A percentile compares a stretch with the other conserved stretches of the same genome.
phyloP scores from a whole-genome alignment of 805 yeast genomes.

The Scheffersomyces lignosus region DNA sequence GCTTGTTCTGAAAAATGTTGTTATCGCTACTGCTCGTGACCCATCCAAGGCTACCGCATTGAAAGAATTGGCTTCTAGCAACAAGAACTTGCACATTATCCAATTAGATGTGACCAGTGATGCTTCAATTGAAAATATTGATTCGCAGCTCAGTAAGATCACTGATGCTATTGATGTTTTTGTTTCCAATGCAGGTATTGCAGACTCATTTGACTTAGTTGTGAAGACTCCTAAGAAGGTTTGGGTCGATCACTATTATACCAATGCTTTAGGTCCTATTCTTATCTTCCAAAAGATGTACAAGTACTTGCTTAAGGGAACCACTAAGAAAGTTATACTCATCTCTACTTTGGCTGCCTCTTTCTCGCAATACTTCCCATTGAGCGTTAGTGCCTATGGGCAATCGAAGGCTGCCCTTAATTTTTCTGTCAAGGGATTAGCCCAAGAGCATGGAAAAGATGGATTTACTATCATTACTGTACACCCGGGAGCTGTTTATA shows the following conservation, averaged over 20 bases:
- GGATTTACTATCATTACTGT: constrained; percentile 23
- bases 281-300: constrained; percentile 24
- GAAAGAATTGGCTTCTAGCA: constrained; percentile 4
- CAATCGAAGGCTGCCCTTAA: constrained; percentile 39
- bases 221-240: constrained; percentile 16
- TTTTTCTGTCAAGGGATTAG: constrained; percentile 20
- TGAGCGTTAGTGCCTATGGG: constrained; percentile 24
- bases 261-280: constrained; percentile 34
- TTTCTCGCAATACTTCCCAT: constrained; percentile 12
- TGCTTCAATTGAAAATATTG: constrained; percentile 16
- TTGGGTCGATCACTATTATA: constrained; percentile 12
- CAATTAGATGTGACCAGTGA: constrained; percentile 22
- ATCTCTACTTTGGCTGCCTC: constrained; percentile 23
- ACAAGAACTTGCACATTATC: constrained; percentile 15
- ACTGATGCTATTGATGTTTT: constrained; percentile 29
- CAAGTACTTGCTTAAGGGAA: constrained; percentile 21
- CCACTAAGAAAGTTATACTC: constrained; percentile 26
- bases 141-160: not conserved
- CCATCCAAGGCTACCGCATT: constrained; percentile 22
- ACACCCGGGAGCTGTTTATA: constrained; percentile 24
- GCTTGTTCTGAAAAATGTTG: constrained; percentile 13
- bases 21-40: constrained; percentile 42
- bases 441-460: constrained; percentile 21
- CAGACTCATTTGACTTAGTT: constrained; percentile 10
- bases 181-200: constrained; percentile 33